Percentiles rank a stretch among this genome's conserved stretches.
Evolutionary conservation across 2,329 filamentous ascomycete species (phyloP).

Genomic region (Neonectria punicea): DNA sequence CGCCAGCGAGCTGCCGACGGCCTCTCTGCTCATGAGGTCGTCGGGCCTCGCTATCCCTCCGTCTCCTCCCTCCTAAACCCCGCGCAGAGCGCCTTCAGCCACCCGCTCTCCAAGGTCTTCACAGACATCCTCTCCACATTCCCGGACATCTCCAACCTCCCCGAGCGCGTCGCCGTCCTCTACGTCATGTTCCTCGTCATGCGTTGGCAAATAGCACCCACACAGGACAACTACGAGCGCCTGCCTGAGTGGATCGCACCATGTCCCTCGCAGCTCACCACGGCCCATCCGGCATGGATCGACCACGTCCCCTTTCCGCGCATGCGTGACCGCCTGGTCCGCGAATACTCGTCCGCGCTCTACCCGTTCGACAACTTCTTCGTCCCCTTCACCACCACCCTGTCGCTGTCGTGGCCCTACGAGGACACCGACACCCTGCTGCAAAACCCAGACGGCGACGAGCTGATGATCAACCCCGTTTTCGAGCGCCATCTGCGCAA

Average conservation of each 20-base stretch:
- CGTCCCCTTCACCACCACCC: constrained; percentile 79
- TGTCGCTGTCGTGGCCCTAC: constrained; percentile 88
- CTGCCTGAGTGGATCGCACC: constrained; percentile 80
- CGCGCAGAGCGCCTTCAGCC: constrained; percentile 67
- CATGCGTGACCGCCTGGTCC: constrained; percentile 75
- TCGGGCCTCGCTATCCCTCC: constrained; percentile 82
- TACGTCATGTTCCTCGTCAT: constrained; percentile 90
- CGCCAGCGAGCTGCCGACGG: constrained; percentile 74
- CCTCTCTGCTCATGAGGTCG: constrained; percentile 70
- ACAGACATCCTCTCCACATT: constrained; percentile 89
- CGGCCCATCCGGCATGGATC: constrained; percentile 81
- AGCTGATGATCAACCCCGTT: constrained; percentile 84
- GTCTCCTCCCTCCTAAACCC: constrained; percentile 83
- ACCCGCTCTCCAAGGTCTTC: constrained; percentile 85
- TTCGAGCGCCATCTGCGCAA: constrained; percentile 84
- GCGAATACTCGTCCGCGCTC: constrained; percentile 56
- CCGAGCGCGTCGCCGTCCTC: constrained; percentile 83
- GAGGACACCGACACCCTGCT: constrained; percentile 77
- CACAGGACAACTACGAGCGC: constrained; percentile 80
- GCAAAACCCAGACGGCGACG: constrained; percentile 65
- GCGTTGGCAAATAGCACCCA: constrained; percentile 86
- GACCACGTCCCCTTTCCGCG: constrained; percentile 83
- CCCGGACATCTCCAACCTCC: constrained; percentile 79
- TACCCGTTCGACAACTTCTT: constrained; percentile 85
- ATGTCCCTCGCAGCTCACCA: constrained; percentile 71